Base-by-base conservation (phyloP, 2,329 filamentous ascomycete species). In the Malbranchea zuffiana region DNA sequence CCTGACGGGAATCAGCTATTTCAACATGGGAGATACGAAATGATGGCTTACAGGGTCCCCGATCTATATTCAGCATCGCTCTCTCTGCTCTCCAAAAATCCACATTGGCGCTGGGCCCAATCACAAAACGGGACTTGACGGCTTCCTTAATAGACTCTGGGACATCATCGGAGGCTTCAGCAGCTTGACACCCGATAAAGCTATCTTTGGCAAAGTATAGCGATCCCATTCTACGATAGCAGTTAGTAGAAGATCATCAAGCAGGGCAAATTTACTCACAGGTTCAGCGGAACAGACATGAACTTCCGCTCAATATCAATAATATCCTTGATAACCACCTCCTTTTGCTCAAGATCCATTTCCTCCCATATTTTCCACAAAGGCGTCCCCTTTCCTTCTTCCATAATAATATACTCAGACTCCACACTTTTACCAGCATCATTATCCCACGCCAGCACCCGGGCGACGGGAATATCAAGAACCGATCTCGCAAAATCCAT, bases 11-110 rank as follows among this genome's bases (percentile, higher is more conserved):
- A 39, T 43, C 37, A 26, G 15, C 13, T 7, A 21, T n/a, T 20
- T 33, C 3, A 28, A 15, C 17, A 17, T 25, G 28, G 42, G 37
- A 41, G 31, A 34, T 29, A 33, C n/a, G n/a, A n/a, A n/a, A n/a
- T n/a, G n/a, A 25, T 25, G 8, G 38, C 56, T 39, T 47, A 64
- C 60, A 65, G 31, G 60, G 61, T n/a, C 62, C 61, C 29, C 58
- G 51, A 44, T 63, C 55, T 37, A 60, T 51, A 19, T 44, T 23
- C 50, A 61, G 58, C 5, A 26, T 40, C 27, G 51, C 48, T 28
- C 57, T 52, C 44, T 60, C 49, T 37, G 50, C 50, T 5, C 48
- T 48, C 61, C 55, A 64, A 43, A 59, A 44, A n/a, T 35, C 30
- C 11, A 8, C 13, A 13, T 35, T 15, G 8, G 27, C 15, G 1